Evolutionary conservation across 805 yeast species (phyloP).

Genomic region (Starmerella apicola): DNA sequence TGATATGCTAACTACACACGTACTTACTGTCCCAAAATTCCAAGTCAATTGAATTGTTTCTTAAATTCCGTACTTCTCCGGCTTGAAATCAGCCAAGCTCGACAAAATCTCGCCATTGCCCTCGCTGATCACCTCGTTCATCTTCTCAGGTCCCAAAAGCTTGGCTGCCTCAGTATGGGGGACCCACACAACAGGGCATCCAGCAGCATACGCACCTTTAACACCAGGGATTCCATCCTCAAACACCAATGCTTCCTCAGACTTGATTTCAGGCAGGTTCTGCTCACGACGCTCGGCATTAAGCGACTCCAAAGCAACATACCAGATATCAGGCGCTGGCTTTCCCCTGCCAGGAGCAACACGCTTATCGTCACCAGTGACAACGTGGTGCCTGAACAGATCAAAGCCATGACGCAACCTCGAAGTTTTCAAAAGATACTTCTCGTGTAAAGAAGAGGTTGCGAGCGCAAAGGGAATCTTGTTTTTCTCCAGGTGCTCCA

Average conservation of each 20-base stretch:
- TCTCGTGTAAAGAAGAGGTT: slow-evolving; percentile 59
- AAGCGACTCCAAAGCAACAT: slow-evolving; percentile 57
- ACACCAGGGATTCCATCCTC: slow-evolving; percentile 97
- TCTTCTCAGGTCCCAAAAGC: slow-evolving; percentile 40
- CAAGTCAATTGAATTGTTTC: too few species aligned
- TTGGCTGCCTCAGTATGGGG: slow-evolving; percentile 68
- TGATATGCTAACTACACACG: too few species aligned
- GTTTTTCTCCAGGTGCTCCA: slow-evolving; percentile 39
- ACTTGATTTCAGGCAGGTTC: slow-evolving; percentile 39
- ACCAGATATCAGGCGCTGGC: slow-evolving; percentile 91
- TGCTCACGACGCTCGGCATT: slow-evolving; percentile 40
- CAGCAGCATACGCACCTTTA: slow-evolving; percentile 67
- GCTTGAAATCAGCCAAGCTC: slow-evolving; percentile 43
- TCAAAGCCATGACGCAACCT: slow-evolving; percentile 55
- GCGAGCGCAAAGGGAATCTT: slow-evolving; percentile 79
- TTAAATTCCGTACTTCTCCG: slow-evolving; percentile 29
- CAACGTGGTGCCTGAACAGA: slow-evolving; percentile 52
- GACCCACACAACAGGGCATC: slow-evolving; percentile 84
- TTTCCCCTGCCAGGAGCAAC: slow-evolving; percentile 81
- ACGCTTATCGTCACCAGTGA: slow-evolving; percentile 81
- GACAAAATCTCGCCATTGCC: slow-evolving; percentile 43
- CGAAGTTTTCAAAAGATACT: slow-evolving; percentile 58
- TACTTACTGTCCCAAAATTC: too few species aligned
- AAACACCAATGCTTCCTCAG: slow-evolving; percentile 76
- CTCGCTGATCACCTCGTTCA: slow-evolving; percentile 35